A percentile compares a stretch with the other conserved stretches of the same genome.
These are phyloP conservation scores for Fusarium pseudonygamai DNA, from an alignment of 2,329 filamentous ascomycete genomes.

Conservation along the genomic window DNA sequence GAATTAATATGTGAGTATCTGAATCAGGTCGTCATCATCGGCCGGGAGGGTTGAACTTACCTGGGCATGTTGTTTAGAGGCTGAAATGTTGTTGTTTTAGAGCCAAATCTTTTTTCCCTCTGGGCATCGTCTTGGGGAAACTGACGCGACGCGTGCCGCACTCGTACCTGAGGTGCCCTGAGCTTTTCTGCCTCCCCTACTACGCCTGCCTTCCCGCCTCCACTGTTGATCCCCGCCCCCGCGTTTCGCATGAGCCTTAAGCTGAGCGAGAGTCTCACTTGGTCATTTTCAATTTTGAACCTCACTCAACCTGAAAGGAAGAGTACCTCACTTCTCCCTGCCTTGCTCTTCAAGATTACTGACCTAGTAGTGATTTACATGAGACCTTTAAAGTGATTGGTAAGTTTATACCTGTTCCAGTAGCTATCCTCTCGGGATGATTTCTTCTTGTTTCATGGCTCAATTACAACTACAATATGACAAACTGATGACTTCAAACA, in stretches of 20 bases:
- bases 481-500: not conserved
- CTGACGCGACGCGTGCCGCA: constrained; percentile 36
- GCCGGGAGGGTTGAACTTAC: constrained; percentile 5
- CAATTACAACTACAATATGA: not conserved
- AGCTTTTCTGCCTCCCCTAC: not conserved
- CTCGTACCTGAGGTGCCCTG: constrained; percentile 5
- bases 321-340: not conserved
- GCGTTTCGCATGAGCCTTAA: constrained; percentile 18
- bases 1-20: not conserved
- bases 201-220: not conserved
- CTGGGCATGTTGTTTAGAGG: constrained; percentile 40
- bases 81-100: constrained; percentile 28
- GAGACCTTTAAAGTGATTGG: not conserved
- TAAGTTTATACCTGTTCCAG: not conserved
- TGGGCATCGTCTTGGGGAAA: constrained; percentile 19
- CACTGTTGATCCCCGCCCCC: constrained; percentile 32
- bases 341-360: not conserved
- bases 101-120: constrained; percentile 13
- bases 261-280: not conserved
- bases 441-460: not conserved
- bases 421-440: not conserved
- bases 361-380: not conserved
- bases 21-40: not conserved
- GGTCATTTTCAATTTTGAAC: not conserved
- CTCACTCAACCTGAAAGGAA: not conserved